These are phyloP conservation scores for Acidiella bohemica DNA, from an alignment of 495 filamentous ascomycete species.

Conservation along the genomic window DNA sequence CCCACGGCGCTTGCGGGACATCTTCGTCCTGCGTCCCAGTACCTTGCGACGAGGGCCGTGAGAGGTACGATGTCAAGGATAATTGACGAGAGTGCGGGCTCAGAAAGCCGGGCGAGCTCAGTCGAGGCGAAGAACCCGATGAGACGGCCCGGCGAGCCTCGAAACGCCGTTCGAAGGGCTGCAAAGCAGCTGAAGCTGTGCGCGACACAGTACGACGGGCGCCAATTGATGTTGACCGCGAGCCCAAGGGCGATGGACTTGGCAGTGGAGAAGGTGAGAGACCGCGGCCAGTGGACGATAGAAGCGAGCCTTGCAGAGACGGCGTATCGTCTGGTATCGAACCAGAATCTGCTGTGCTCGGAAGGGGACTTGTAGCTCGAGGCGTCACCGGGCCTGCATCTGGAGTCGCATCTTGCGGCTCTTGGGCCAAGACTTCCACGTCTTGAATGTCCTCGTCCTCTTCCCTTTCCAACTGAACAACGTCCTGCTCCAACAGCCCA, in stretches of 20 bases:
- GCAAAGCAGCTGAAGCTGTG: conserved; percentile 61
- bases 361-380: conserved; percentile 8
- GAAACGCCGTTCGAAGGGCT: conserved; percentile 89
- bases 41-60: conserved; percentile 12
- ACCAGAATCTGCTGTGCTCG: conserved; percentile 33
- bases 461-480: background rate
- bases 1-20: conserved; percentile 66
- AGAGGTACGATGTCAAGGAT: conserved; percentile 37
- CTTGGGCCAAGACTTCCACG: no score
- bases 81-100: conserved; percentile 62
- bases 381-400: conserved; percentile 8
- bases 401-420: background rate
- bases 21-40: conserved; percentile 37
- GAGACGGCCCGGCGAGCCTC: conserved; percentile 66
- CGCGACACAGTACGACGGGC: conserved; percentile 23
- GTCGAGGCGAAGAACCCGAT: conserved; percentile 44
- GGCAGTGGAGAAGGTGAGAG: conserved; percentile 26
- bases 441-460: conserved; percentile 3
- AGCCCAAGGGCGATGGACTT: no score
- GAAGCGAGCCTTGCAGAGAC: conserved; percentile 70
- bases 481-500: background rate
- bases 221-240: background rate
- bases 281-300: conserved; percentile 64
- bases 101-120: conserved; percentile 68
- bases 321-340: conserved; percentile 83